Conservation (phyloP, 176 grass and related monocot species). For the Pontederia crassipes region DNA sequence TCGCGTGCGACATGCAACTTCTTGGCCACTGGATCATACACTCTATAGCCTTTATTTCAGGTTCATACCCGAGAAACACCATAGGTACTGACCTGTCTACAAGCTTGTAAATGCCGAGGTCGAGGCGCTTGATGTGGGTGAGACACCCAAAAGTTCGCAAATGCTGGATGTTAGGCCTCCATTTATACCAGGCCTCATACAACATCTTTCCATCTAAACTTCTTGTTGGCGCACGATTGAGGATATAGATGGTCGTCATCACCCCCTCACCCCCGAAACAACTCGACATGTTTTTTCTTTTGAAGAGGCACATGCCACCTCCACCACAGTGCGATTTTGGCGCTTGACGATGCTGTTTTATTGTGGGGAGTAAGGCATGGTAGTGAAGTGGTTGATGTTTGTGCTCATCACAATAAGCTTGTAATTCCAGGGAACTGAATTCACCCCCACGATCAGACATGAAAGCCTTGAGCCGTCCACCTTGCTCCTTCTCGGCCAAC, state of each 20-base stretch:
- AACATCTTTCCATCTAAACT: neutral
- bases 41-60: conserved; percentile 1
- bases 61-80: neutral
- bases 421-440: neutral
- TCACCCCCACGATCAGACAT: neutral
- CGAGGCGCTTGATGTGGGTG: neutral
- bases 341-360: neutral
- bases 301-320: neutral
- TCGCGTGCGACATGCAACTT: conserved; percentile 8
- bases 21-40: neutral
- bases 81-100: neutral
- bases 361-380: neutral
- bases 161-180: neutral
- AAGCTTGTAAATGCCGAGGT: neutral
- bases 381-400: neutral
- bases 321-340: neutral
- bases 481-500: neutral
- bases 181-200: neutral
- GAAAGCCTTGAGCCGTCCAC: neutral
- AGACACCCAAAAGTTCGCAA: neutral
- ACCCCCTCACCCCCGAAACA: neutral
- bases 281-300: neutral
- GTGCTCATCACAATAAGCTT: neutral
- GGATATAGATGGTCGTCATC: neutral
- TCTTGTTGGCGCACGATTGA: neutral